Evolutionary conservation across 225 moss, liverwort and hornwort species (phyloP), one percentile per base, ranked within the genome.

Genomic region (Pleurozium schreberi): DNA sequence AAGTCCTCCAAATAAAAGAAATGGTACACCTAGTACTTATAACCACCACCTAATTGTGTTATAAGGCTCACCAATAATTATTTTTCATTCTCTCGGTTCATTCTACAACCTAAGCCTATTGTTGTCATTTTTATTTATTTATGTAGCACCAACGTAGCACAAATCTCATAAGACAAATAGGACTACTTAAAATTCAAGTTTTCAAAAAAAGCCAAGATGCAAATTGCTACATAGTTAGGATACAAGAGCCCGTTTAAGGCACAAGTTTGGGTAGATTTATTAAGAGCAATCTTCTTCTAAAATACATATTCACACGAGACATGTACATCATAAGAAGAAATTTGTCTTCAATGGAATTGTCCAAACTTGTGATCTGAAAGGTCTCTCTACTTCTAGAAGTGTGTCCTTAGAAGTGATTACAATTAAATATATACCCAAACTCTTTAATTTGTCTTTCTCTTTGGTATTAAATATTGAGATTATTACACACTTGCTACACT

Each of bases 311-410:
- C 0, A 36, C 14, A 36, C 3, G 0, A 77, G 14, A 53, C 0
- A 0, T 36, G 2, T 53, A 38, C 15, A 38, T 38, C 0, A 34
- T 8, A 76, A 50, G 8, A 21, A 75, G 5, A 34, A 76, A 13
- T 8, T 52, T 22, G 13, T 22, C 49, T 0, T 15, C 4, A 14
- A 15, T 38, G 0, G 4, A 52, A 36, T 36, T 36, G 14, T 10
- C 38, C 3, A 14, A 38, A 23, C 1, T 77, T 53, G 6, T 9
- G 1, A 53, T 9, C 0, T 0, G 0, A 36, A 36, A 77, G 9
- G 36, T 23, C 6, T 53, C 2, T 14, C 14, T 12, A 12, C 0
- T 0, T 23, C n/a, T n/a, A n/a, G n/a, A n/a, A n/a, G n/a, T n/a
- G n/a, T n/a, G n/a, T n/a, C n/a, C n/a, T n/a, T 14, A 23, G 1